A percentile compares a stretch with the other conserved stretches of the same genome.
These are phyloP conservation scores for Lyophyllum shimeji DNA, from an alignment of 768 basidiomycete genomes.

Conservation along the genomic window DNA sequence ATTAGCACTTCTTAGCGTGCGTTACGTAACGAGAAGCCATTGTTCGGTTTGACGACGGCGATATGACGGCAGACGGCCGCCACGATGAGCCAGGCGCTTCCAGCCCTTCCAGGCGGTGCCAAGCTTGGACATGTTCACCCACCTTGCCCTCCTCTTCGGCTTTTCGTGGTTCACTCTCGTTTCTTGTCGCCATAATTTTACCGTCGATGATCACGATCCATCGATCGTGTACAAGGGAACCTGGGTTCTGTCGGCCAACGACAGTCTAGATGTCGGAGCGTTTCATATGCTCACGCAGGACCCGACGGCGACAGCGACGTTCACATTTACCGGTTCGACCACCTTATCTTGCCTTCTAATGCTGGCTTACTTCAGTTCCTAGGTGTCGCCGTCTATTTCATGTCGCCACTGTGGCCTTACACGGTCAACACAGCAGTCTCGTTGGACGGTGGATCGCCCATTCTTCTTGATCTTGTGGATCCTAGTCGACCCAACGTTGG, in stretches of 20 bases:
- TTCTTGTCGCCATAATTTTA: conserved; percentile 28
- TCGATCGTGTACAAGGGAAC: conserved; percentile 30
- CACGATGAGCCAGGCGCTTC: conserved; percentile 6
- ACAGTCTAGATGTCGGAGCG: conserved; percentile 31
- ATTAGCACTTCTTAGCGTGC: neutral
- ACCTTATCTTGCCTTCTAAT: neutral
- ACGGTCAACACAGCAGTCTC: conserved; percentile 38
- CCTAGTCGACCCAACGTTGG: conserved; percentile 26
- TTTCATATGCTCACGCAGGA: conserved; percentile 26
- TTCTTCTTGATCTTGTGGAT: conserved; percentile 40
- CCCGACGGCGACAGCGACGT: conserved; percentile 33
- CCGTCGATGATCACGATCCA: conserved; percentile 30
- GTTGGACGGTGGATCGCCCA: conserved; percentile 32
- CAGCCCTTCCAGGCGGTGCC: neutral
- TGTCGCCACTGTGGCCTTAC: conserved; percentile 48
- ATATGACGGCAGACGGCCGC: neutral
- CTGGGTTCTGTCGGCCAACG: conserved; percentile 30
- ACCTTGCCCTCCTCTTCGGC: conserved; percentile 12
- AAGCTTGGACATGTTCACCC: conserved; percentile 17
- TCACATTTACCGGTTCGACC: conserved; percentile 39
- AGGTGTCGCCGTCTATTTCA: conserved; percentile 45
- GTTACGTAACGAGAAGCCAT: conserved; percentile 8
- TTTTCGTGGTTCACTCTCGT: conserved; percentile 11
- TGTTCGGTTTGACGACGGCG: conserved; percentile 3
- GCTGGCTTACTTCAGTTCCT: neutral